Evolutionary conservation across 2,329 filamentous ascomycete species (phyloP).

Genomic region (Arthrobotrys sinensis): DNA sequence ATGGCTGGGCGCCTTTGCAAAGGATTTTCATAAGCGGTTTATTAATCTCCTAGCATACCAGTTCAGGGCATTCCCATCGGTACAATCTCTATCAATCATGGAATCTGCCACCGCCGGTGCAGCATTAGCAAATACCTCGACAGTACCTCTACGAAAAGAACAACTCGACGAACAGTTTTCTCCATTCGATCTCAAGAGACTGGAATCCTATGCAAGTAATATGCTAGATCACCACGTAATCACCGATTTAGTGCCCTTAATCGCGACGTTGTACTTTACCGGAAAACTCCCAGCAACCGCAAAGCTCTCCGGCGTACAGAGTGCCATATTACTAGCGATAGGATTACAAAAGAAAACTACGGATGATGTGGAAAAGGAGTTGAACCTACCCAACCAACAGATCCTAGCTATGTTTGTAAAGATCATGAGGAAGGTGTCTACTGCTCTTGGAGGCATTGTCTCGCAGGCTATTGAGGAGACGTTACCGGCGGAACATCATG

Average conservation of each 20-base stretch:
- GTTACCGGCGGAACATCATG: slow-evolving; percentile 73
- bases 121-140: slow-evolving; percentile 72
- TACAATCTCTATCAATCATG: slow-evolving; percentile 87
- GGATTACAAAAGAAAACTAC: slow-evolving; percentile 92
- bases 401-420: slow-evolving; percentile 98
- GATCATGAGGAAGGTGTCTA: slow-evolving; percentile 87
- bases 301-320: slow-evolving; percentile 84
- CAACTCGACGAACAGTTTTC: slow-evolving; percentile 85
- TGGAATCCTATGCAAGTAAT: slow-evolving; percentile 96
- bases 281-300: slow-evolving; percentile 79
- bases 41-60: slow-evolving; percentile 90
- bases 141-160: slow-evolving; percentile 76
- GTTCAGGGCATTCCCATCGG: slow-evolving; percentile 84
- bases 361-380: slow-evolving; percentile 83
- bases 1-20: slow-evolving; percentile 91
- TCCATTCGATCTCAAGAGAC: slow-evolving; percentile 92
- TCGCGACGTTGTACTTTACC: slow-evolving; percentile 88
- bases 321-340: slow-evolving; percentile 87
- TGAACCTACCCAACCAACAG: slow-evolving; percentile 81
- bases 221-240: slow-evolving; percentile 99
- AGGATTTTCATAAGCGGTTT: slow-evolving; percentile 96
- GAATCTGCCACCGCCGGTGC: slow-evolving; percentile 84
- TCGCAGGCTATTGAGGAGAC: slow-evolving; percentile 80
- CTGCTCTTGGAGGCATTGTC: slow-evolving; percentile 82
- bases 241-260: slow-evolving; percentile 86